Percentiles rank a stretch among this genome's conserved stretches.
Conservation (phyloP, 2,329 filamentous ascomycete species). For the Magnaporthiopsis poae region DNA sequence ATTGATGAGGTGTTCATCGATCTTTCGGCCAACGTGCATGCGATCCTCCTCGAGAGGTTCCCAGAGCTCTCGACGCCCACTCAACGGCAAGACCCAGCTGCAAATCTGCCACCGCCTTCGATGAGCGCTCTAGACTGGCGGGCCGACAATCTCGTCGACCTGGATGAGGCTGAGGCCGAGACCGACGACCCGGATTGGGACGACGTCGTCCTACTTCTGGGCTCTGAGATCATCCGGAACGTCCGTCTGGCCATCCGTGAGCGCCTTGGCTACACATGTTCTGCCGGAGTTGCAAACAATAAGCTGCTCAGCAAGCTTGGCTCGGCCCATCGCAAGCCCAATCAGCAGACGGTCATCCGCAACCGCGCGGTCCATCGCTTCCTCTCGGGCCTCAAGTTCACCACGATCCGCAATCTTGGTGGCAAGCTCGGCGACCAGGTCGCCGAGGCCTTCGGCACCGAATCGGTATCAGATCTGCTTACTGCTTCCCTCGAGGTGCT, state of each 20-base stretch:
- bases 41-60: constrained; percentile 63
- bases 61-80: constrained; percentile 58
- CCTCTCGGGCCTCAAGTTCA: constrained; percentile 77
- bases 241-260: constrained; percentile 61
- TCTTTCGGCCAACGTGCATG: constrained; percentile 73
- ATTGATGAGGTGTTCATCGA: constrained; percentile 96
- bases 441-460: constrained; percentile 69
- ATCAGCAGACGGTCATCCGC: constrained; percentile 86
- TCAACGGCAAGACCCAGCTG: constrained; percentile 30
- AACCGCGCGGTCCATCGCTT: constrained; percentile 74
- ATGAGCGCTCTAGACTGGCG: constrained; percentile 70
- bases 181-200: constrained; percentile 88
- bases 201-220: constrained; percentile 77
- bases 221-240: constrained; percentile 75
- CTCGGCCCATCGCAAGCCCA: constrained; percentile 84
- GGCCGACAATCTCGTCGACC: constrained; percentile 69
- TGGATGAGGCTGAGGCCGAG: constrained; percentile 64
- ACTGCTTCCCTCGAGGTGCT: constrained; percentile 63
- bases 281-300: constrained; percentile 77
- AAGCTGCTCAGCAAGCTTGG: constrained; percentile 92
- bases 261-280: constrained; percentile 77
- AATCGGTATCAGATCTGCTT: constrained; percentile 66
- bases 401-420: constrained; percentile 88
- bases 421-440: constrained; percentile 89
- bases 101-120: constrained; percentile 54